A percentile compares a stretch with the other conserved stretches of the same genome.
phyloP scores from a whole-genome alignment of 768 basidiomycete genomes.

The Neoboletus subvelutipes region DNA sequence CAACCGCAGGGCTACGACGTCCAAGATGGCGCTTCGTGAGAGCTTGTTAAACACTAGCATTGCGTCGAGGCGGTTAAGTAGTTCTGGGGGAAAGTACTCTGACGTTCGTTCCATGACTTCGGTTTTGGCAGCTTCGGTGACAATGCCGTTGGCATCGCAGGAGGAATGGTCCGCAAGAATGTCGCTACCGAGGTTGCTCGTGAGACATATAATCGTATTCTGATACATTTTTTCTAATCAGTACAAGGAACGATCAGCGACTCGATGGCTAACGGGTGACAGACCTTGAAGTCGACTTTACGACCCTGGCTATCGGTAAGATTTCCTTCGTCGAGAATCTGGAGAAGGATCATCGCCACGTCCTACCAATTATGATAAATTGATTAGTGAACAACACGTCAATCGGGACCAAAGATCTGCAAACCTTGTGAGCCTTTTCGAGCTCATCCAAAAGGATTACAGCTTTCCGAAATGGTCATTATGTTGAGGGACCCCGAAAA shows the following conservation, averaged over 20 bases:
- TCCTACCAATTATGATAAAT: conserved; percentile 43
- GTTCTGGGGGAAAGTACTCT: conserved; percentile 85
- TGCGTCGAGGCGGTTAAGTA: conserved; percentile 85
- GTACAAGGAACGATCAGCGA: not conserved
- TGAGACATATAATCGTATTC: conserved; percentile 92
- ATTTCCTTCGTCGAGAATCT: conserved; percentile 87
- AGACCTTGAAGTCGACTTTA: conserved; percentile 86
- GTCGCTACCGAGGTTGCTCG: conserved; percentile 83
- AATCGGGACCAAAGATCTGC: not conserved
- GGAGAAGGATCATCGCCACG: conserved; percentile 86
- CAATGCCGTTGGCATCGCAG: conserved; percentile 58
- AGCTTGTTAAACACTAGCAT: conserved; percentile 92
- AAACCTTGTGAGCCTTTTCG: conserved; percentile 79
- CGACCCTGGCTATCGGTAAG: conserved; percentile 91
- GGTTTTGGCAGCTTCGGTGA: conserved; percentile 58
- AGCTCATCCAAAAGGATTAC: conserved; percentile 67
- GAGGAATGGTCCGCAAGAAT: conserved; percentile 70
- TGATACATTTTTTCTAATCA: conserved; percentile 21
- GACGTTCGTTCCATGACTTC: conserved; percentile 74
- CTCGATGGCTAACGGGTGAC: not conserved
- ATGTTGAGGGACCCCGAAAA: not conserved
- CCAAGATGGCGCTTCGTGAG: conserved; percentile 65
- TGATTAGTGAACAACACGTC: not conserved
- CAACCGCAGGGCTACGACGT: conserved; percentile 76
- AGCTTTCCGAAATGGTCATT: conserved; percentile 33